Percentiles rank a stretch among this genome's conserved stretches.
These are phyloP conservation scores for Hura crepitans DNA, from an alignment of 441 rosid genomes.

Conservation along the genomic window DNA sequence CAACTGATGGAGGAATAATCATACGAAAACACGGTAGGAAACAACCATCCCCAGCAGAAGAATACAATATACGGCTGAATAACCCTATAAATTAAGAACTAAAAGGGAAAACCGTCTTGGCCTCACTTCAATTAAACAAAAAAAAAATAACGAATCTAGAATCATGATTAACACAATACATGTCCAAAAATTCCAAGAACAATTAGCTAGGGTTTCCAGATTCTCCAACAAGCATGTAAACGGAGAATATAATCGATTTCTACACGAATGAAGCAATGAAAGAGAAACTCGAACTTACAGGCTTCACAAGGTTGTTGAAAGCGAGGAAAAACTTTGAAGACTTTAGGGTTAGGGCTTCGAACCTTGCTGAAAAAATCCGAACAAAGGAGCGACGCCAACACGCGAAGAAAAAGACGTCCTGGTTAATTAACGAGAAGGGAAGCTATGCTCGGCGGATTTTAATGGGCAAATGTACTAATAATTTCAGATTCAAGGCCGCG, in stretches of 20 bases:
- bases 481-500: slow-evolving; percentile 7
- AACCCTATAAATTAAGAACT: too few relatives aligned
- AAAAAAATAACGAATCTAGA: too few relatives aligned
- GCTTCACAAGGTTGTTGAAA: not conserved
- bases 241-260: not conserved
- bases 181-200: too few relatives aligned
- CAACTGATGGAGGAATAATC: too few relatives aligned
- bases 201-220: not conserved
- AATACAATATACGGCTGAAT: too few relatives aligned
- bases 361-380: not conserved
- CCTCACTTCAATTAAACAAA: too few relatives aligned
- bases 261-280: not conserved
- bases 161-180: not conserved
- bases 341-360: not conserved
- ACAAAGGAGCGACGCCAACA: too few relatives aligned
- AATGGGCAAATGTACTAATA: not conserved
- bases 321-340: not conserved
- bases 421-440: too few relatives aligned
- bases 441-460: not conserved
- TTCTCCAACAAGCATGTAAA: too few relatives aligned
- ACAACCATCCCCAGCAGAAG: too few relatives aligned
- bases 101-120: too few relatives aligned
- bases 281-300: not conserved
- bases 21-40: not conserved
- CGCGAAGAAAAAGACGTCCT: not conserved